Evolutionary conservation across 2,329 filamentous ascomycete species (phyloP).

Genomic region (Penicillium brevicompactum): DNA sequence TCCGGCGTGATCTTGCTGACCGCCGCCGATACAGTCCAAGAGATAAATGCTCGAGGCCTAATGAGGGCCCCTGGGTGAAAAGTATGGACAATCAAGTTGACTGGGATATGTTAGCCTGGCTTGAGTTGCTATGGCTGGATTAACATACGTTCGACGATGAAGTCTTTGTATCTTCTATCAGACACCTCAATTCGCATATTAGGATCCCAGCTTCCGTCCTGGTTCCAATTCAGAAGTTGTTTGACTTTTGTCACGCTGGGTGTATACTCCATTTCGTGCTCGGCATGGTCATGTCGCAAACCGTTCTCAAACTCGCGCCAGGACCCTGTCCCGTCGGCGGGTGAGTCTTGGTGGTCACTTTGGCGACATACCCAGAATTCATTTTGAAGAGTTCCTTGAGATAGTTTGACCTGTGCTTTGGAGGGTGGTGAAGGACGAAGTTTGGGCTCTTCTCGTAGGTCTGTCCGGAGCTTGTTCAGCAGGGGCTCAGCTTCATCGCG

Average conservation of each 20-base stretch:
- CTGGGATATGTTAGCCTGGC: conserved; percentile 15
- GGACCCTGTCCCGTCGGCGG: conserved; percentile 35
- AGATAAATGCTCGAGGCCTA: conserved; percentile 36
- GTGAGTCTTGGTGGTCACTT: conserved; percentile 36
- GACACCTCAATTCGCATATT: conserved; percentile 9
- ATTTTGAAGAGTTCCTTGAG: conserved; percentile 11
- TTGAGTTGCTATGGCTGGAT: not conserved
- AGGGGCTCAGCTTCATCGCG: conserved; percentile 31
- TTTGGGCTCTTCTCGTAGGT: conserved; percentile 31
- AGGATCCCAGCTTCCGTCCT: conserved; percentile 14
- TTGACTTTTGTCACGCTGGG: conserved; percentile 37
- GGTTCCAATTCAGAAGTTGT: conserved; percentile 32
- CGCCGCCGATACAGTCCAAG: conserved; percentile 34
- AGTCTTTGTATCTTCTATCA: conserved; percentile 20
- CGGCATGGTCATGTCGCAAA: conserved; percentile 40
- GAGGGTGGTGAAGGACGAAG: conserved; percentile 32
- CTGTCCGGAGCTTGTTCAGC: conserved; percentile 29
- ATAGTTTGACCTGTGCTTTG: conserved; percentile 33
- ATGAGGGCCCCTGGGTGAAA: conserved; percentile 37
- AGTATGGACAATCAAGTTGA: conserved; percentile 40
- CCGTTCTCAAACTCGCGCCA: conserved; percentile 43
- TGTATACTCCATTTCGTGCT: conserved; percentile 46
- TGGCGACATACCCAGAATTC: conserved; percentile 47
- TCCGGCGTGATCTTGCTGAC: conserved; percentile 20
- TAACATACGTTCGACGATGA: conserved; percentile 2